A percentile compares a stretch with the other conserved stretches of the same genome.
phyloP scores from a whole-genome alignment of 768 basidiomycete genomes.

The Naganishia onofrii region DNA sequence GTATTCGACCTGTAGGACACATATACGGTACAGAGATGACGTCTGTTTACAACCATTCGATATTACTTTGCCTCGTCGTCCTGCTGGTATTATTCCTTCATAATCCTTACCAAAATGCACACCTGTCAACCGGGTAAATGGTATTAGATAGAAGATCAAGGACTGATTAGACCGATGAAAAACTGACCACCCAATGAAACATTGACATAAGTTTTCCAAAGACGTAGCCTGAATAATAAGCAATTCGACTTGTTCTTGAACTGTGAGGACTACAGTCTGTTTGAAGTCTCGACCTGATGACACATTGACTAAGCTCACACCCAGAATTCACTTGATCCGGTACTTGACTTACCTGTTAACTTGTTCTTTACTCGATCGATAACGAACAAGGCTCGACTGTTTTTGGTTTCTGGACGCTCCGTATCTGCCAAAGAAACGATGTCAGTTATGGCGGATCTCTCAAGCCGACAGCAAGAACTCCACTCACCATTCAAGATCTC shows the following conservation, averaged over 20 bases:
- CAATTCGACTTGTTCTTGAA: slow-evolving; percentile 84
- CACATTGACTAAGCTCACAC: background rate
- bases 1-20: background rate
- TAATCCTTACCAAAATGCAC: slow-evolving; percentile 54
- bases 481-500: slow-evolving; percentile 81
- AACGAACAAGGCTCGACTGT: slow-evolving; percentile 82
- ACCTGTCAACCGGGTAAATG: slow-evolving; percentile 42
- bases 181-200: slow-evolving; percentile 86
- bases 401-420: slow-evolving; percentile 78
- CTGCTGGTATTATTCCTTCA: background rate
- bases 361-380: slow-evolving; percentile 95
- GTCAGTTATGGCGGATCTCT: slow-evolving; percentile 13
- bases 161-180: background rate
- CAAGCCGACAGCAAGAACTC: background rate
- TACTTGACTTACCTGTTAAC: slow-evolving; percentile 66
- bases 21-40: background rate
- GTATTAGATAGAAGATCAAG: background rate
- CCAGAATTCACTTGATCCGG: too few species aligned
- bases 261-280: slow-evolving; percentile 68
- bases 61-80: background rate
- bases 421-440: slow-evolving; percentile 54
- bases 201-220: slow-evolving; percentile 91
- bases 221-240: slow-evolving; percentile 90
- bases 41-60: background rate
- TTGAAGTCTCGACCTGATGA: slow-evolving; percentile 84